A percentile compares a stretch with the other conserved stretches of the same genome.
These are phyloP conservation scores for Neurospora sp. DNA, from an alignment of 495 filamentous ascomycete species.

Conservation along the genomic window DNA sequence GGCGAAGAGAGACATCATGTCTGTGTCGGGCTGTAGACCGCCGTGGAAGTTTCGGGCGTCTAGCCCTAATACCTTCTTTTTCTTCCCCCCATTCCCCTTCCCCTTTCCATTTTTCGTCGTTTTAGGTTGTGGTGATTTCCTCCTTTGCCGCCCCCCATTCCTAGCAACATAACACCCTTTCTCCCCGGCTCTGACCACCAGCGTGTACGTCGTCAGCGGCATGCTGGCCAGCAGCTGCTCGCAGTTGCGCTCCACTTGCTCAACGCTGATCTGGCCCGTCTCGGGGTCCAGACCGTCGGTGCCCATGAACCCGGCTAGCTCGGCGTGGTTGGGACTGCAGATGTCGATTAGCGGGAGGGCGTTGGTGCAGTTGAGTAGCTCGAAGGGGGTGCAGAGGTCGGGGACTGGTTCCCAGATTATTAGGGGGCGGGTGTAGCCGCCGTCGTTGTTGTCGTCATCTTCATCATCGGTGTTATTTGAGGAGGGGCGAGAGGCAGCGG, in stretches of 20 bases:
- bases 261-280: slow-evolving; percentile 41
- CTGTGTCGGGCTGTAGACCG: slow-evolving; percentile 38
- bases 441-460: slow-evolving; percentile 3
- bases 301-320: slow-evolving; percentile 74
- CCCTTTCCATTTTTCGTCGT: neutral
- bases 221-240: slow-evolving; percentile 42
- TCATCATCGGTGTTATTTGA: slow-evolving; percentile 2
- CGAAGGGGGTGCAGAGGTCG: slow-evolving; percentile 67
- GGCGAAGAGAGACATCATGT: slow-evolving; percentile 43
- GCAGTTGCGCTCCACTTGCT: slow-evolving; percentile 40
- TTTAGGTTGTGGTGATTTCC: slow-evolving; percentile 5
- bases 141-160: slow-evolving; percentile 39
- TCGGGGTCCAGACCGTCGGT: slow-evolving; percentile 33
- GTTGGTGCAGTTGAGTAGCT: slow-evolving; percentile 62
- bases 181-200: slow-evolving; percentile 42
- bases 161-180: slow-evolving; percentile 42
- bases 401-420: slow-evolving; percentile 96
- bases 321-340: slow-evolving; percentile 79
- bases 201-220: slow-evolving; percentile 44
- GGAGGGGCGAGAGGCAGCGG: neutral
- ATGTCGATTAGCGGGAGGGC: slow-evolving; percentile 68
- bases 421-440: slow-evolving; percentile 41
- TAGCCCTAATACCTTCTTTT: slow-evolving; percentile 28
- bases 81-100: slow-evolving; percentile 6
- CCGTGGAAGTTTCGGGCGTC: slow-evolving; percentile 15